Evolutionary conservation across 1,284 basidiomycete genomes (phyloP).

Genomic region (Melampsora americana): DNA sequence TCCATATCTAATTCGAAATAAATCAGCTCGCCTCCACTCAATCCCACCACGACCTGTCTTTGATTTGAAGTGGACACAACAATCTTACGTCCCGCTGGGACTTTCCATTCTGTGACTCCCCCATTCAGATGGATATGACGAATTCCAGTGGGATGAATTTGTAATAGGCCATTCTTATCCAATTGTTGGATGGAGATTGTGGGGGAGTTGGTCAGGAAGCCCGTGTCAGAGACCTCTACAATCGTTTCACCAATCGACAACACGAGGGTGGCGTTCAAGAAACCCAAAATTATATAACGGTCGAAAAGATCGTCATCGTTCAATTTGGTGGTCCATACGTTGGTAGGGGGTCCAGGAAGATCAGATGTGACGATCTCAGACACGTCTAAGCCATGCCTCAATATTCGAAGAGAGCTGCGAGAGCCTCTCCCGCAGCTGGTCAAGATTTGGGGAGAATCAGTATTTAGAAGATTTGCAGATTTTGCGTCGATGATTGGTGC

Average conservation of each 20-base stretch:
- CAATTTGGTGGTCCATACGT: slow-evolving; percentile 90
- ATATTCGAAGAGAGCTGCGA: slow-evolving; percentile 75
- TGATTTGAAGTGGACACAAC: slow-evolving; percentile 89
- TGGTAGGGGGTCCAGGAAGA: slow-evolving; percentile 88
- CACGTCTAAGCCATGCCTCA: slow-evolving; percentile 87
- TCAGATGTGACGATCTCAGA: slow-evolving; percentile 89
- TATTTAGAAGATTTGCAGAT: slow-evolving; percentile 81
- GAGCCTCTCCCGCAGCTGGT: slow-evolving; percentile 82
- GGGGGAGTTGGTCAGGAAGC: slow-evolving; percentile 86
- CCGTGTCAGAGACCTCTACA: slow-evolving; percentile 94
- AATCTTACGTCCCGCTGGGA: slow-evolving; percentile 76
- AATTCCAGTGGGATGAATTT: slow-evolving; percentile 90
- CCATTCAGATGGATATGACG: slow-evolving; percentile 83
- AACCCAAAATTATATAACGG: slow-evolving; percentile 92
- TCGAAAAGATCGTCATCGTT: slow-evolving; percentile 79
- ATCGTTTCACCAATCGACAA: slow-evolving; percentile 93
- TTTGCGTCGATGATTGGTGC: slow-evolving; percentile 86
- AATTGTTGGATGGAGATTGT: slow-evolving; percentile 97
- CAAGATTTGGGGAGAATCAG: slow-evolving; percentile 90
- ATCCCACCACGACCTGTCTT: slow-evolving; percentile 85
- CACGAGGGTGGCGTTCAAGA: slow-evolving; percentile 92
- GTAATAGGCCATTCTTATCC: slow-evolving; percentile 80
- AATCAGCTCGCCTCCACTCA: slow-evolving; percentile 86
- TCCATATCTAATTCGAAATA: slow-evolving; percentile 95
- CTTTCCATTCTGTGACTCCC: slow-evolving; percentile 88